Base-by-base conservation (phyloP, 768 basidiomycete species). In the Boletus rex-veris region DNA sequence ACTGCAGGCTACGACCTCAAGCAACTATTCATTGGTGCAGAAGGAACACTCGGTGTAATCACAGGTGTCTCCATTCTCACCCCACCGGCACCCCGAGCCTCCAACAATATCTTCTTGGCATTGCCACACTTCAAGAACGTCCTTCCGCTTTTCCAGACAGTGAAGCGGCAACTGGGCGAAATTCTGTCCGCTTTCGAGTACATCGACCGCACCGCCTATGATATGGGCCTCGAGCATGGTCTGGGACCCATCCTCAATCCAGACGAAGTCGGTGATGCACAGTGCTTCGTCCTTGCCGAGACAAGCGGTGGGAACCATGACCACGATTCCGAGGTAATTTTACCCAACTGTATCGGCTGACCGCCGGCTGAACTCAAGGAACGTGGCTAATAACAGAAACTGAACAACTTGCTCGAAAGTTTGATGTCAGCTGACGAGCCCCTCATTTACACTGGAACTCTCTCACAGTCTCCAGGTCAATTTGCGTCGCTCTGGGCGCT, bases 131-230 rank as follows among this genome's bases (percentile, higher is more conserved):
- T 92, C 69, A 83, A 88, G 48, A 90, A 89, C 58, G 88, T 99
- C 11, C 83, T 91, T 39, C 88, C 88, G 3, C 78, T 98, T 19
- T 98, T 86, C 73, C 82, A 85, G 67, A 83, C 79, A 58, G 88
- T 89, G 47, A 93, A 92, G 63, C 76, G 77, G 9, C 83, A 90
- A 57, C 74, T 98, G 7, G 93, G 93, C 11, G 96, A 99, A 74
- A 95, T 98, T 57, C 81, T 99, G 28, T 95, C 92, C 8, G 96
- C 97, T 0, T 98, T 98, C 71, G 96, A 99, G 72, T 98, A 89
- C 71, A 91, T 95, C 46, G 96, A 99, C 68, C 80, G 90, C 49
- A 85, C 85, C 12, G 82, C 89, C 2, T 92, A 92, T 67, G 83
- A 94, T 48, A 76, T 95, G 52, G 86, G 86, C n/a, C 80, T 90